These are phyloP conservation scores for Mycena belliarum DNA, from an alignment of 768 basidiomycete species.

Conservation along the genomic window DNA sequence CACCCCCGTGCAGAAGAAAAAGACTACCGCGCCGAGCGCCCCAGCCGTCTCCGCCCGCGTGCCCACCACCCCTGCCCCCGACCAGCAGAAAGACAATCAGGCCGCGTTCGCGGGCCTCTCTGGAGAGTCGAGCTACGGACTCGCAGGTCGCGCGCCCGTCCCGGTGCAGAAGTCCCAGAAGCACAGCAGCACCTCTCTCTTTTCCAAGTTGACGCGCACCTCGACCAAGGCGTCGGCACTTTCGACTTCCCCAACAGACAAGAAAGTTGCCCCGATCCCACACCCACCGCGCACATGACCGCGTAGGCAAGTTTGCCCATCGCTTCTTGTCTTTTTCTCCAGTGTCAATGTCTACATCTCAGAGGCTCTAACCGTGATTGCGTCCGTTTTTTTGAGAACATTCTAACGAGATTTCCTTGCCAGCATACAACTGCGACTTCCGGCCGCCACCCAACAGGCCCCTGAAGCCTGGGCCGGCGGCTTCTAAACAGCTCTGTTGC, in stretches of 20 bases:
- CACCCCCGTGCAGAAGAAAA: background rate
- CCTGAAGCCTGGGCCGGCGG: no score
- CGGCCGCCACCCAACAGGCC: no score
- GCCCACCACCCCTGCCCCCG: background rate
- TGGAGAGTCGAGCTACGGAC: constrained; percentile 15
- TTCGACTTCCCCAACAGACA: background rate
- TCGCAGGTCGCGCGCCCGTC: background rate
- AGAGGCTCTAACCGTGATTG: no score
- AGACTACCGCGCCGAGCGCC: background rate
- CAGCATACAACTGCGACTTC: no score
- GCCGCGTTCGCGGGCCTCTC: constrained; percentile 11
- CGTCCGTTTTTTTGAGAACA: no score
- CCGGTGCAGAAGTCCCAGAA: background rate
- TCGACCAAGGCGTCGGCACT: background rate
- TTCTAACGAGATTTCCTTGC: no score
- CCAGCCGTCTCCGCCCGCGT: background rate
- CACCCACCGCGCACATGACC: background rate
- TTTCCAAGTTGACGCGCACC: background rate
- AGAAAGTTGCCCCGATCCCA: background rate
- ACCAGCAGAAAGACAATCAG: constrained; percentile 4
- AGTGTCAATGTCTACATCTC: no score
- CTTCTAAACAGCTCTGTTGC: no score
- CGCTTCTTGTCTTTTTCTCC: no score
- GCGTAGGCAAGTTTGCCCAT: no score
- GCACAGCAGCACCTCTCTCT: background rate